A percentile compares a stretch with the other conserved stretches of the same genome.
phyloP scores from a whole-genome alignment of 2,329 filamentous ascomycete species.

The Ophiocordyceps robertsii region DNA sequence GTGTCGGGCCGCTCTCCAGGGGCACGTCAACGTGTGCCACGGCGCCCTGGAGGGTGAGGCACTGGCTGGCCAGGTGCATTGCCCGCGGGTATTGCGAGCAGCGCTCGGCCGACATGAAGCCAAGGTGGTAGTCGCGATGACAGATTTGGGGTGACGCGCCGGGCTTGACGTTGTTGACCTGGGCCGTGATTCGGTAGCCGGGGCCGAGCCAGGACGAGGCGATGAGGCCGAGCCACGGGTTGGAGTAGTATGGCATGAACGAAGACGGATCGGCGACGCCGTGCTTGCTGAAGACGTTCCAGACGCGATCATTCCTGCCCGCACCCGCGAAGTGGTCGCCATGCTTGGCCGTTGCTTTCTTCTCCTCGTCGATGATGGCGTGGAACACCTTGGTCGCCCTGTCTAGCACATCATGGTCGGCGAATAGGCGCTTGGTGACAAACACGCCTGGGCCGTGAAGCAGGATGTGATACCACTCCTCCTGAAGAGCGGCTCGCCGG shows the following conservation, averaged over 20 bases:
- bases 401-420: constrained; percentile 24
- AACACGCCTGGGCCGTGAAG: constrained; percentile 44
- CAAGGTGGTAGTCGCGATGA: constrained; percentile 52
- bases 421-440: constrained; percentile 39
- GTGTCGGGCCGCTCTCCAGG: constrained; percentile 41
- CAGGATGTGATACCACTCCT: too few species aligned
- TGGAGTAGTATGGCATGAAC: constrained; percentile 45
- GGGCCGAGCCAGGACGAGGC: constrained; percentile 45
- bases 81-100: constrained; percentile 34
- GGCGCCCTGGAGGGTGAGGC: constrained; percentile 48
- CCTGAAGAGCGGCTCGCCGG: too few species aligned
- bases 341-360: constrained; percentile 17
- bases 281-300: constrained; percentile 54
- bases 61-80: constrained; percentile 39
- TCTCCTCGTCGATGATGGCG: constrained; percentile 33
- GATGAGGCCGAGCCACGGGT: constrained; percentile 41
- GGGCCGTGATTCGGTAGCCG: constrained; percentile 44
- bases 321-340: constrained; percentile 49
- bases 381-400: constrained; percentile 32
- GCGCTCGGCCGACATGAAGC: constrained; percentile 39
- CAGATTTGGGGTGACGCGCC: constrained; percentile 41
- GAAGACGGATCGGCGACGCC: constrained; percentile 33
- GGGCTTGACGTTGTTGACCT: constrained; percentile 49
- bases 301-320: constrained; percentile 46
- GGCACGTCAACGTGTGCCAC: constrained; percentile 51